A percentile compares a stretch with the other conserved stretches of the same genome.
Conservation (phyloP, 208 protist genomes). For the Endotrypanum monterogeii region DNA sequence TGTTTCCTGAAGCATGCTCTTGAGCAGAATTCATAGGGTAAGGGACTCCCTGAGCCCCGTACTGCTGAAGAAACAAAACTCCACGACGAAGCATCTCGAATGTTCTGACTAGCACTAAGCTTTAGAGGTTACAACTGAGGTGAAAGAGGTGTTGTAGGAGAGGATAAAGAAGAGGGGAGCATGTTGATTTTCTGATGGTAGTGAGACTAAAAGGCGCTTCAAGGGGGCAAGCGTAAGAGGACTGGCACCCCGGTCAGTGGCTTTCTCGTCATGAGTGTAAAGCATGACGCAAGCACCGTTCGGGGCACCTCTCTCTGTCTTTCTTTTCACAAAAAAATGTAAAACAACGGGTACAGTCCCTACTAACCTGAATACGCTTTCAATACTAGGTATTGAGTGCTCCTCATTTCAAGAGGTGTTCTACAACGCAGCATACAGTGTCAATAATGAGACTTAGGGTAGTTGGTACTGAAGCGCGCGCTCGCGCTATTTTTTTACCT, state of each 20-base stretch:
- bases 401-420: background rate
- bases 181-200: background rate
- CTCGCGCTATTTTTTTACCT: background rate
- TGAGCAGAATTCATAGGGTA: slow-evolving; percentile 23
- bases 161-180: slow-evolving; percentile 1
- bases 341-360: too few species aligned
- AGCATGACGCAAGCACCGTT: background rate
- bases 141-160: too few species aligned
- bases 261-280: background rate
- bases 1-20: slow-evolving; percentile 8
- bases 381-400: background rate
- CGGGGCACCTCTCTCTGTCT: background rate
- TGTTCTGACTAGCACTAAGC: slow-evolving; percentile 2
- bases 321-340: background rate
- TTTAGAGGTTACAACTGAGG: background rate
- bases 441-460: too few species aligned
- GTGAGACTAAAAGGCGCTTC: background rate
- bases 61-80: slow-evolving; percentile 22
- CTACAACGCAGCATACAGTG: too few species aligned
- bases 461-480: too few species aligned
- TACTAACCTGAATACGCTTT: background rate
- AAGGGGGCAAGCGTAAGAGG: background rate
- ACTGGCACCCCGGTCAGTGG: background rate
- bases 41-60: slow-evolving; percentile 11
- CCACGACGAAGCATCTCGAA: slow-evolving; percentile 28